Evolutionary conservation across 2,329 filamentous ascomycete species (phyloP).

Genomic region (Eutypella sp.): DNA sequence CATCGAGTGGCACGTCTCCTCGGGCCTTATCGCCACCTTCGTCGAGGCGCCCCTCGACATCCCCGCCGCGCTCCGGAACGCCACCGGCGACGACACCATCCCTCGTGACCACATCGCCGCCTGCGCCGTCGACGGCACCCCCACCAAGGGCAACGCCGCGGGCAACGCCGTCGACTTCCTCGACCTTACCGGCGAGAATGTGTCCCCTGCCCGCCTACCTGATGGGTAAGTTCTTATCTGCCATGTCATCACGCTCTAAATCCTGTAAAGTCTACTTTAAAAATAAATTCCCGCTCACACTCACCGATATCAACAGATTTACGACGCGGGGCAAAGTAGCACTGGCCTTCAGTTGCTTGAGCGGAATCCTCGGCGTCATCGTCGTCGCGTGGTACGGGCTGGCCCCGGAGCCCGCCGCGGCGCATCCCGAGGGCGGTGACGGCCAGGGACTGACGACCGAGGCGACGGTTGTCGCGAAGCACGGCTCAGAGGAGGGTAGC

Average conservation of each 20-base stretch:
- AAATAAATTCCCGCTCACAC: background rate
- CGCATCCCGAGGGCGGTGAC: too few species aligned
- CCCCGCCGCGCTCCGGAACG: too few species aligned
- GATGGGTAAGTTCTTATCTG: constrained; percentile 52
- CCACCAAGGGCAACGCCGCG: constrained; percentile 66
- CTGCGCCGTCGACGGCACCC: constrained; percentile 49
- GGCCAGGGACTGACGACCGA: too few species aligned
- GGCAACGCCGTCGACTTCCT: constrained; percentile 61
- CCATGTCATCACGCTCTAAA: too few species aligned
- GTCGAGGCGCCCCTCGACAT: constrained; percentile 57
- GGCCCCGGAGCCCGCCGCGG: constrained; percentile 19
- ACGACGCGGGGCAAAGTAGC: constrained; percentile 68
- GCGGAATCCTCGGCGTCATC: constrained; percentile 62
- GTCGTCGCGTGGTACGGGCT: constrained; percentile 65
- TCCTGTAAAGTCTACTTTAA: background rate
- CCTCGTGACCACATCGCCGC: constrained; percentile 53
- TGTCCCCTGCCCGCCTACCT: constrained; percentile 51
- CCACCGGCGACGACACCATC: constrained; percentile 42
- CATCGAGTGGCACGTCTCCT: constrained; percentile 70
- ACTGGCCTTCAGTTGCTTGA: constrained; percentile 65
- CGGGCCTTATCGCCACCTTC: constrained; percentile 62
- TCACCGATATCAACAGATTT: constrained; percentile 41
- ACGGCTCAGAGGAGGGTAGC: too few species aligned
- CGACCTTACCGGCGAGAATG: constrained; percentile 59
- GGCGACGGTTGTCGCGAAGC: too few species aligned